Evolutionary conservation across 1,284 basidiomycete genomes (phyloP).

Genomic region (Paramarasmius palmivorus): DNA sequence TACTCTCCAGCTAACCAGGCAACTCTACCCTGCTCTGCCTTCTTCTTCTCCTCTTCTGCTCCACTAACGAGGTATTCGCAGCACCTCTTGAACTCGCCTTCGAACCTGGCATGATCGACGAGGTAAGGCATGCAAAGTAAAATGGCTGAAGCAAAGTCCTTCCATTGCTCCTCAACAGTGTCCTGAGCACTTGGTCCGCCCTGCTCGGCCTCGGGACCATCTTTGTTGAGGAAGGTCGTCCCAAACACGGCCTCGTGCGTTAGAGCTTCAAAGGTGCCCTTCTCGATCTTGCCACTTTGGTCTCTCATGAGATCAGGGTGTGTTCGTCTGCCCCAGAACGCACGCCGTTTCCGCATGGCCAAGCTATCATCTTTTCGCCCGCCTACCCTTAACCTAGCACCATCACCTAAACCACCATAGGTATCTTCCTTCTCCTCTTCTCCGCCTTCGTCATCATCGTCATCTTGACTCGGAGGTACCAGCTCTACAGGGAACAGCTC

Average conservation of each 20-base stretch:
- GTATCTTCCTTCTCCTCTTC: slow-evolving; percentile 45
- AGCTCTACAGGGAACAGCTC: slow-evolving; percentile 71
- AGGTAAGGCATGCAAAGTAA: slow-evolving; percentile 60
- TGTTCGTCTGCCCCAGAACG: slow-evolving; percentile 75
- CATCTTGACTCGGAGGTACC: slow-evolving; percentile 34
- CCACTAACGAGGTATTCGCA: slow-evolving; percentile 64
- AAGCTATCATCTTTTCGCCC: slow-evolving; percentile 34
- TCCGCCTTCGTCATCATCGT: slow-evolving; percentile 36
- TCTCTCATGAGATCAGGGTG: slow-evolving; percentile 67
- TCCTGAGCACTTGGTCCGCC: slow-evolving; percentile 17
- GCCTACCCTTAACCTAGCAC: slow-evolving; percentile 3
- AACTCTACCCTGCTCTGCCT: too few relatives aligned
- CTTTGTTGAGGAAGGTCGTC: slow-evolving; percentile 51
- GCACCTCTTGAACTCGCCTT: slow-evolving; percentile 67
- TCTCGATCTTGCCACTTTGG: slow-evolving; percentile 46
- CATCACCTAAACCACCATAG: slow-evolving; percentile 19
- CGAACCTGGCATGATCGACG: slow-evolving; percentile 57
- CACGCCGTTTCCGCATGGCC: slow-evolving; percentile 56
- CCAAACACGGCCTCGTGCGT: slow-evolving; percentile 79
- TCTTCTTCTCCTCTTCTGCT: slow-evolving; percentile 24
- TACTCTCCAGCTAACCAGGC: too few relatives aligned
- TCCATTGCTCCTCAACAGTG: slow-evolving; percentile 43
- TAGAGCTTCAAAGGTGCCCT: slow-evolving; percentile 74
- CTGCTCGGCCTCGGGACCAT: slow-evolving; percentile 11
- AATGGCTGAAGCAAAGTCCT: slow-evolving; percentile 59